Evolutionary conservation across 768 basidiomycete species (phyloP).

Genomic region (Pleurotus ostreatus): DNA sequence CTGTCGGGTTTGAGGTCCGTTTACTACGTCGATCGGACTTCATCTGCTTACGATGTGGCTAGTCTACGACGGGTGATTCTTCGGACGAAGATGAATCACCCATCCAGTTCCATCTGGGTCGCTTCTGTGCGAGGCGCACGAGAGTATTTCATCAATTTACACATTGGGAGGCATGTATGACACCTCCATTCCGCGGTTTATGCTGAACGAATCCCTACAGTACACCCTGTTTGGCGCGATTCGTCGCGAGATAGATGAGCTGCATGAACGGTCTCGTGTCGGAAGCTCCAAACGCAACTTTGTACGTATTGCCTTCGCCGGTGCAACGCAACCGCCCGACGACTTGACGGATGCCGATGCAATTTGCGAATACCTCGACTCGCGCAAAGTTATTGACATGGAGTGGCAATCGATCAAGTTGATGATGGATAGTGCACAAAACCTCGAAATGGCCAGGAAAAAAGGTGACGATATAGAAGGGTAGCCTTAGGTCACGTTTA

Average conservation of each 20-base stretch:
- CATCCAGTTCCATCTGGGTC: conserved; percentile 61
- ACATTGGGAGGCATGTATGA: conserved; percentile 74
- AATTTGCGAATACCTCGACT: conserved; percentile 80
- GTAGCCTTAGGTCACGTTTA: background rate
- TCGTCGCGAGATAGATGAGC: conserved; percentile 50
- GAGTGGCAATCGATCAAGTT: conserved; percentile 69
- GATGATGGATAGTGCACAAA: conserved; percentile 72
- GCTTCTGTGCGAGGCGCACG: conserved; percentile 73
- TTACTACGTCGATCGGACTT: background rate
- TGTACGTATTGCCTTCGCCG: conserved; percentile 53
- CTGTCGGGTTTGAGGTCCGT: conserved; percentile 60
- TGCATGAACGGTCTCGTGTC: conserved; percentile 27
- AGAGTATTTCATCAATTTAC: conserved; percentile 65
- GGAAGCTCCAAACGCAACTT: conserved; percentile 37
- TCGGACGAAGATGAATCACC: conserved; percentile 16
- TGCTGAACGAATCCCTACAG: conserved; percentile 29
- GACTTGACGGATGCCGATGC: conserved; percentile 71
- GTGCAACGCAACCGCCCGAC: conserved; percentile 55
- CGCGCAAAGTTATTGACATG: conserved; percentile 58
- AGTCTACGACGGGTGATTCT: background rate
- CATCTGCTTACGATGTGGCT: no score
- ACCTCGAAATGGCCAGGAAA: conserved; percentile 49
- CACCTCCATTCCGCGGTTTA: background rate
- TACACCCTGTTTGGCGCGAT: conserved; percentile 61
- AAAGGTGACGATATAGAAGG: conserved; percentile 38